A percentile compares a stretch with the other conserved stretches of the same genome.
Evolutionary conservation across 179 eudicot species (phyloP).

Genomic region (Gypsophila paniculata): DNA sequence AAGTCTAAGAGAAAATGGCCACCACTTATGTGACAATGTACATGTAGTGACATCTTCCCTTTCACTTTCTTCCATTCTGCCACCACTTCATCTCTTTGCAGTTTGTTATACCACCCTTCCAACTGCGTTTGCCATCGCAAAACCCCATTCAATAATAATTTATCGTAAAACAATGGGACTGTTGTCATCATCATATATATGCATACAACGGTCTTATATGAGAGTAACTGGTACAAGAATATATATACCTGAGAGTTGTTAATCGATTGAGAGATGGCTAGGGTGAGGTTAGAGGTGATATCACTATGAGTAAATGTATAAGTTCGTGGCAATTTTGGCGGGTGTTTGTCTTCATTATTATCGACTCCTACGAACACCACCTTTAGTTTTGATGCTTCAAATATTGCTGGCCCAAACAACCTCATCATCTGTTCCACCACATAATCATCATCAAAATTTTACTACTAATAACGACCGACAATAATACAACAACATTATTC

Average conservation of each 20-base stretch:
- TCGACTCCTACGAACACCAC: conserved; percentile 73
- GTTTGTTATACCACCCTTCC: conserved; percentile 86
- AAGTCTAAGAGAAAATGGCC: conserved; percentile 81
- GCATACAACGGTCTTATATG: too few relatives aligned
- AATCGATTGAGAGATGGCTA: conserved; percentile 83
- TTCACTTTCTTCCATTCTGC: conserved; percentile 96
- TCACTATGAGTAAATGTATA: conserved; percentile 93
- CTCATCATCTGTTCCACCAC: conserved; percentile 54
- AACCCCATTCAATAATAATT: too few relatives aligned
- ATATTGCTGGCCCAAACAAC: conserved; percentile 89
- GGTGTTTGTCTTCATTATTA: conserved; percentile 69
- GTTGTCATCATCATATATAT: too few relatives aligned
- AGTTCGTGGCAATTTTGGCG: conserved; percentile 83
- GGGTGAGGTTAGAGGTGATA: conserved; percentile 75
- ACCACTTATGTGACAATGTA: conserved; percentile 94
- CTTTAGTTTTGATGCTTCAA: conserved; percentile 88
- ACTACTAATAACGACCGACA: neutral
- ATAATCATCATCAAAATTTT: neutral
- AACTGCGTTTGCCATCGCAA: conserved; percentile 39
- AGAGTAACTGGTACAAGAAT: too few relatives aligned
- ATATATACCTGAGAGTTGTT: conserved; percentile 76
- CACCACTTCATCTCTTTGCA: conserved; percentile 90
- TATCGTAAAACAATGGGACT: too few relatives aligned
- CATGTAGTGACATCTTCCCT: conserved; percentile 87
- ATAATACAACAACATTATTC: neutral